These are phyloP conservation scores for Rosa hybrid DNA, from an alignment of 331 rosid genomes.

Conservation along the genomic window DNA sequence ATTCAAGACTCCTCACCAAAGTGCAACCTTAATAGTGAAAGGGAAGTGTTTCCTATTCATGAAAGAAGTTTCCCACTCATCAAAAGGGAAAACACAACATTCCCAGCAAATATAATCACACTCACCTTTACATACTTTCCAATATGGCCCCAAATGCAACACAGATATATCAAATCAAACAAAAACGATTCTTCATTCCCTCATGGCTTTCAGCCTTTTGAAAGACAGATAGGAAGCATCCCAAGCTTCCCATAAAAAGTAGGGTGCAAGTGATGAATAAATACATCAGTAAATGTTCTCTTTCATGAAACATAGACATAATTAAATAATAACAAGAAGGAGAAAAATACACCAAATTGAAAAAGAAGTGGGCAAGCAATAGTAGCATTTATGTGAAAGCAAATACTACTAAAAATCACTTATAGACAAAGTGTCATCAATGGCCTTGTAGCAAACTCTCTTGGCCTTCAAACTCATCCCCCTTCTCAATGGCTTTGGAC, in stretches of 20 bases:
- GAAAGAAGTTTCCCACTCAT: slow-evolving; percentile 34
- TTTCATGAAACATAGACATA: slow-evolving; percentile 20
- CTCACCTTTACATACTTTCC: slow-evolving; percentile 52
- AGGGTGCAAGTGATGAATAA: slow-evolving; percentile 37
- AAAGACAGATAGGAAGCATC: slow-evolving; percentile 58
- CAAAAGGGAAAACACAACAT: slow-evolving; percentile 48
- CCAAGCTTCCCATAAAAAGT: slow-evolving; percentile 55
- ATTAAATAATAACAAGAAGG: slow-evolving; percentile 19
- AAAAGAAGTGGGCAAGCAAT: slow-evolving; percentile 34
- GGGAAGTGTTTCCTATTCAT: slow-evolving; percentile 9
- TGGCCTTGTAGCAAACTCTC: slow-evolving; percentile 48
- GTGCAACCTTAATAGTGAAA: slow-evolving; percentile 36
- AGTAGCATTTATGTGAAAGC: slow-evolving; percentile 37
- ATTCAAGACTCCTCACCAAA: slow-evolving; percentile 25
- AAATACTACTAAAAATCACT: slow-evolving; percentile 33
- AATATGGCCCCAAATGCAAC: slow-evolving; percentile 55
- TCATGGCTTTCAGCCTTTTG: slow-evolving; percentile 61
- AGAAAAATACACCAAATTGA: slow-evolving; percentile 31
- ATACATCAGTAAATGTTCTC: slow-evolving; percentile 16
- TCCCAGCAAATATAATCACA: slow-evolving; percentile 46
- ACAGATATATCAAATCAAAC: slow-evolving; percentile 68
- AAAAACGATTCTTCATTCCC: slow-evolving; percentile 53
- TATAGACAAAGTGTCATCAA: slow-evolving; percentile 49
- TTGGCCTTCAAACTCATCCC: slow-evolving; percentile 40
- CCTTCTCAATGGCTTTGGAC: slow-evolving; percentile 40